Conservation (phyloP, 2,329 filamentous ascomycete genomes). For the Bisporella sp. region DNA sequence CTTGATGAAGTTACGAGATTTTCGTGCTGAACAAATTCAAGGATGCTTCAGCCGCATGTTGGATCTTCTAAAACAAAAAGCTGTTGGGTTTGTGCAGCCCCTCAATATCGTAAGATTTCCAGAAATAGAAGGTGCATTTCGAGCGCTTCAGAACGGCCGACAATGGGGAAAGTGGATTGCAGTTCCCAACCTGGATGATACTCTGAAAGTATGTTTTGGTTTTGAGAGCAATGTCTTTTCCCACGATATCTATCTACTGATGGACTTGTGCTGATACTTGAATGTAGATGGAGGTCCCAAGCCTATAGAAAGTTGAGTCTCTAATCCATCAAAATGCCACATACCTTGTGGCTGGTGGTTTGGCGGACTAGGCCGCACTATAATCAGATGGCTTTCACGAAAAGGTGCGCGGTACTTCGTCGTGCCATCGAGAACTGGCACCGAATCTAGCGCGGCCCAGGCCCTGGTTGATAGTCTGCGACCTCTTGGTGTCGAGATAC, state of each 20-base stretch:
- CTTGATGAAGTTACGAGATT: background rate
- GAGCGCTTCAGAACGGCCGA: background rate
- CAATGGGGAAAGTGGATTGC: background rate
- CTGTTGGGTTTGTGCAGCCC: background rate
- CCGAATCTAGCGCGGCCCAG: background rate
- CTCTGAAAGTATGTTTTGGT: background rate
- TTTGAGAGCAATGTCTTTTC: too few species aligned
- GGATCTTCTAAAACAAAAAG: background rate
- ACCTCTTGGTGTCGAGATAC: conserved; percentile 9
- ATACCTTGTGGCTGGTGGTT: background rate
- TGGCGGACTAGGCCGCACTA: background rate
- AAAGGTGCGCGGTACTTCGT: background rate
- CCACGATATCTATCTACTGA: too few species aligned
- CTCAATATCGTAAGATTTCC: background rate
- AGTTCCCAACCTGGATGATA: background rate
- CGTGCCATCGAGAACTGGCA: background rate
- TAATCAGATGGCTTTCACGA: background rate
- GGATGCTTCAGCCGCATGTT: background rate
- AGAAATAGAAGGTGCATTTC: background rate
- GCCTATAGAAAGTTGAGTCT: too few species aligned
- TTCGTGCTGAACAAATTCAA: background rate
- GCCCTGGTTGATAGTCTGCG: background rate
- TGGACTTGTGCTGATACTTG: too few species aligned
- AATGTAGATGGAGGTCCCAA: too few species aligned
- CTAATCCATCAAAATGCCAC: background rate